Evolutionary conservation across 164 flowering plant genomes (phyloP).

Genomic region (Brasenia schreberi): DNA sequence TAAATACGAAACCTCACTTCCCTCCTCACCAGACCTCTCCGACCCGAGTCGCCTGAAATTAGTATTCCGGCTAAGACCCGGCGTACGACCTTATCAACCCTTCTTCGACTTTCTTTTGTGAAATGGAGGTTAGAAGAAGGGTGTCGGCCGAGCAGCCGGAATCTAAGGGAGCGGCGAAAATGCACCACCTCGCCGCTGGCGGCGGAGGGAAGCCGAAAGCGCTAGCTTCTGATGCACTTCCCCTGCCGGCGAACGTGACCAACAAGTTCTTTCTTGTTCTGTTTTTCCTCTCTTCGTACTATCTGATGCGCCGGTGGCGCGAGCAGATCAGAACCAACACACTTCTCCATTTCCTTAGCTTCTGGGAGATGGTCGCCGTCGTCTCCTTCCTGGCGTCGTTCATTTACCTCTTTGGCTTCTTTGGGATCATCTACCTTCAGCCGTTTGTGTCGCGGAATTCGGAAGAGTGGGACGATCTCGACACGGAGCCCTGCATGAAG

Average conservation of each 20-base stretch:
- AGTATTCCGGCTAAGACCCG: too few species aligned
- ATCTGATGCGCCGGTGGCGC: slow-evolving; percentile 65
- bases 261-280: slow-evolving; percentile 60
- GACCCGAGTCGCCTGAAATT: too few species aligned
- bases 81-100: too few species aligned
- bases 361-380: slow-evolving; percentile 47
- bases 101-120: too few species aligned
- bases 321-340: slow-evolving; percentile 61
- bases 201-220: too few species aligned
- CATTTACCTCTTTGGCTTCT: slow-evolving; percentile 10
- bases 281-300: slow-evolving; percentile 65
- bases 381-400: slow-evolving; percentile 57
- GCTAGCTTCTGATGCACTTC: slow-evolving; percentile 56
- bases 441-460: slow-evolving; percentile 30
- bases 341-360: slow-evolving; percentile 57
- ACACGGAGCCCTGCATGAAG: background rate
- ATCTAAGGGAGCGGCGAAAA: too few species aligned
- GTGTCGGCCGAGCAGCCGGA: too few species aligned
- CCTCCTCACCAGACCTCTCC: too few species aligned
- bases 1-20: too few species aligned
- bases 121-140: too few species aligned
- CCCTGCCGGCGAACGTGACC: slow-evolving; percentile 53
- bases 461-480: background rate
- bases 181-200: too few species aligned
- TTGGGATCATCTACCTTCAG: slow-evolving; percentile 67